phyloP scores from a whole-genome alignment of 1,284 basidiomycete genomes.

The Trichosporon asahii region DNA sequence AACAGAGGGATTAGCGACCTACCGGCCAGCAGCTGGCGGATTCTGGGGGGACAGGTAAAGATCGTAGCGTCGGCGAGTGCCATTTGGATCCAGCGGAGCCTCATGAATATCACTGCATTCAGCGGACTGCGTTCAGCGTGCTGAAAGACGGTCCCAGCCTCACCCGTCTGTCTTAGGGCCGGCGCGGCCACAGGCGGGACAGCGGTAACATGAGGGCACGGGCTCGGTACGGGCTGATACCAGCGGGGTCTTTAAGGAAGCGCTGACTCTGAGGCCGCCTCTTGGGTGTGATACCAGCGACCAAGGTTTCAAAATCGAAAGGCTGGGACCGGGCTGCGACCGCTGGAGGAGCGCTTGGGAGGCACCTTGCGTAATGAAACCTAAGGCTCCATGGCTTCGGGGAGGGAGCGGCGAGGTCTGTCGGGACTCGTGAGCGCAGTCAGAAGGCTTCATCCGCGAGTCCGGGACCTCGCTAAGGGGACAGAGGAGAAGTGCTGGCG shows the following conservation, averaged over 20 bases:
- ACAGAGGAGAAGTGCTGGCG: neutral
- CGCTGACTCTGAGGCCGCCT: neutral
- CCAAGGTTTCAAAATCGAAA: neutral
- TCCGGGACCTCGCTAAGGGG: too few relatives aligned
- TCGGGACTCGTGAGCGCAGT: neutral
- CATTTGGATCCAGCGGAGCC: neutral
- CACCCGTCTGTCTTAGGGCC: too few relatives aligned
- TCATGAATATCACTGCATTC: neutral
- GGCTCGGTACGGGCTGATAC: too few relatives aligned
- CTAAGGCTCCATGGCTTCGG: neutral
- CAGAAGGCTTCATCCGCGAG: neutral
- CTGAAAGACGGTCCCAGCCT: neutral
- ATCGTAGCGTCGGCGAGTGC: neutral
- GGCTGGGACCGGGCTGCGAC: neutral
- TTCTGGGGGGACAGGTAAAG: too few relatives aligned
- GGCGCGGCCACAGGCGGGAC: too few relatives aligned
- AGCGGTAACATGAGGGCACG: neutral
- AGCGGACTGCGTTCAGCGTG: neutral
- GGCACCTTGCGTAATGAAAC: conserved; percentile 1
- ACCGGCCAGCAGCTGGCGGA: too few relatives aligned
- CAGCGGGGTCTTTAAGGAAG: neutral
- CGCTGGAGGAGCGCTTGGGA: neutral
- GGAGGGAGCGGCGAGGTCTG: neutral
- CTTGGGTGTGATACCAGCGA: neutral
- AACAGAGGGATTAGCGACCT: too few relatives aligned